Evolutionary conservation across 2,329 filamentous ascomycete genomes (phyloP), one percentile per base, ranked within the genome.

Genomic region (Arthrocladium fulminans): DNA sequence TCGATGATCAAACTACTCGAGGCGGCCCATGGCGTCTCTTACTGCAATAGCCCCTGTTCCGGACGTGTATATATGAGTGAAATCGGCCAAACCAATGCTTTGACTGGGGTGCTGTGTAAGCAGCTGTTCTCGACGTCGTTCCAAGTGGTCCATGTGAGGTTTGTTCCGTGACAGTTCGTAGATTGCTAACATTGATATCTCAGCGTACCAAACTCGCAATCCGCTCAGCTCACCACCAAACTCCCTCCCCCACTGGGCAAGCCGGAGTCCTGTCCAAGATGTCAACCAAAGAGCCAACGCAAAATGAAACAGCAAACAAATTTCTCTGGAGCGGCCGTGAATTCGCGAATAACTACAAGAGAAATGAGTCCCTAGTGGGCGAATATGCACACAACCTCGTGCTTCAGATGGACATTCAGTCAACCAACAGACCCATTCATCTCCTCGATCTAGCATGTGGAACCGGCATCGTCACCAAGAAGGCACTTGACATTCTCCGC

Each of bases 371-470:
- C 13, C 38, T 63, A 10, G 67, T 65, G 0, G 59, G 60, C 1
- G 47, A 53, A 12, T 67, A 61, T 37, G 65, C 59, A 3, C 44
- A 55, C 6, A 27, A 48, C 6, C 58, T 68, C 8, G 47, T 67
- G 25, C 50, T 60, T 4, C 60, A 63, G 25, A 59, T 60, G 35
- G 59, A 59, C 10, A 29, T 68, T 3, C 47, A 56, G 20, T 40
- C 53, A 8, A 50, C 51, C 17, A 51, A 58, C 8, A 45, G 47
- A 8, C 55, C 60, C 12, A 53, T 66, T 2, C 54, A 61, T 6
- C 51, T 79, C 20, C 58, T 80, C 9, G 77, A 80, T 50, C 71
- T 70, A 52, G 75, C 73, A 5, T 79, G 76, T 48, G 76, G 76
- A 0, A 66, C 67, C 3, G 77, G 59, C 8, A 59, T 56, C 2